Percentiles rank a stretch among this genome's conserved stretches.
Evolutionary conservation across 2,329 filamentous ascomycete species (phyloP).

Genomic region (Hypomyces perniciosus): DNA sequence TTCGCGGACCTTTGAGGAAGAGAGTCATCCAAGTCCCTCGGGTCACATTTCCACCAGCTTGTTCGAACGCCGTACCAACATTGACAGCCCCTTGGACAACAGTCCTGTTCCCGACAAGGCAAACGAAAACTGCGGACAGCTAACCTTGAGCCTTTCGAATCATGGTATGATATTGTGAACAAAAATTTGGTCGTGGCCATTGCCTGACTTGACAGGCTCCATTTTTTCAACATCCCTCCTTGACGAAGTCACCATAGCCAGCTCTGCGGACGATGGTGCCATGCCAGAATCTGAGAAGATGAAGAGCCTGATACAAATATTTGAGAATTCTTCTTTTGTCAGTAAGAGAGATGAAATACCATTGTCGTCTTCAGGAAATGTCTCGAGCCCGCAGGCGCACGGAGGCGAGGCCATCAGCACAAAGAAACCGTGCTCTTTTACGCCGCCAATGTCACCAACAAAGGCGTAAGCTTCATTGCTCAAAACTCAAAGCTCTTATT

Average conservation of each 20-base stretch:
- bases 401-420: constrained; percentile 9
- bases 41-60: constrained; percentile 10
- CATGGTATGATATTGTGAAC: constrained; percentile 1
- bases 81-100: constrained; percentile 2
- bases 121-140: not conserved
- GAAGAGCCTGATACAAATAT: constrained; percentile 10
- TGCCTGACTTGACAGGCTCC: not conserved
- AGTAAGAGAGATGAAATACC: not conserved
- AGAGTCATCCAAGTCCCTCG: constrained; percentile 20
- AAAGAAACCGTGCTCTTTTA: constrained; percentile 16
- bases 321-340: not conserved
- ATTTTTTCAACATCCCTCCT: not conserved
- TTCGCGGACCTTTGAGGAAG: constrained; percentile 20
- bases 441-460: constrained; percentile 25
- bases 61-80: not conserved
- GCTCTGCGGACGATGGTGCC: not conserved
- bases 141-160: not conserved
- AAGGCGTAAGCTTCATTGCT: constrained; percentile 21
- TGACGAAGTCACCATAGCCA: not conserved
- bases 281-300: constrained; percentile 12
- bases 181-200: not conserved
- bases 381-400: too few relatives aligned
- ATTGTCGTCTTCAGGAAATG: not conserved
- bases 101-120: not conserved
- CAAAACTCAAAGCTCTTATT: not conserved